Evolutionary conservation across 768 basidiomycete species (phyloP), one percentile per base, ranked within the genome.

Genomic region (Hericium coralloides): DNA sequence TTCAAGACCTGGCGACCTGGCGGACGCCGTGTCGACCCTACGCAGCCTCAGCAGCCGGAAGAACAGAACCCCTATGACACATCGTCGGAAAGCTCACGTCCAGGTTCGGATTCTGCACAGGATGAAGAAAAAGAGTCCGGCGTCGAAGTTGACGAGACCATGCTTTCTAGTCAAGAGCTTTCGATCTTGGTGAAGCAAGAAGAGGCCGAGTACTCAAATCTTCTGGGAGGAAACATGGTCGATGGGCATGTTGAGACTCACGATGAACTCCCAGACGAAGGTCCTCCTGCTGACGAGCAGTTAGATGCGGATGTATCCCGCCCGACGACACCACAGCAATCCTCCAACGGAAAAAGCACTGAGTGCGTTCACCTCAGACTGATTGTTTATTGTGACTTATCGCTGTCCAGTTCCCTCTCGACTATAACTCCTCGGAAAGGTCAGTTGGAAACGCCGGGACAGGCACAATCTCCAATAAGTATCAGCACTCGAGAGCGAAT

Each of bases 1-100:
- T 79, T 76, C 67, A 82, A 71, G 66, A 73, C 72, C 10, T 87
- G 87, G 85, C 80, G 69, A 65, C 82, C 85, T 36, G 53, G 56
- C 23, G 50, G 55, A 0, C 54, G 47, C 23, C 36, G 55, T 4
- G 55, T 60, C 10, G 62, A 62, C 37, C 22, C 47, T 17, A 39
- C 57, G 23, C 43, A 54, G 31, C 45, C 43, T n/a, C 22, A 50
- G 22, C 8, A 12, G 43, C 43, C n/a, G 12, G 23, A 23, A 50
- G 57, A 56, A 10, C 55, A 49, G 37, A 58, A 51, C 18, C 54
- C 60, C 6, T 53, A 57, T 36, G 48, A 47, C 26, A 15, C 49
- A 25, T 31, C 49, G 8, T 22, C 20, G 18, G 20, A 23, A 17
- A 9, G 20, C 9, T 25, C 43, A n/a, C 9, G 43, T 7, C n/a